Conservation (phyloP, 1,284 basidiomycete species). For the Ceratobasidium sp. region DNA sequence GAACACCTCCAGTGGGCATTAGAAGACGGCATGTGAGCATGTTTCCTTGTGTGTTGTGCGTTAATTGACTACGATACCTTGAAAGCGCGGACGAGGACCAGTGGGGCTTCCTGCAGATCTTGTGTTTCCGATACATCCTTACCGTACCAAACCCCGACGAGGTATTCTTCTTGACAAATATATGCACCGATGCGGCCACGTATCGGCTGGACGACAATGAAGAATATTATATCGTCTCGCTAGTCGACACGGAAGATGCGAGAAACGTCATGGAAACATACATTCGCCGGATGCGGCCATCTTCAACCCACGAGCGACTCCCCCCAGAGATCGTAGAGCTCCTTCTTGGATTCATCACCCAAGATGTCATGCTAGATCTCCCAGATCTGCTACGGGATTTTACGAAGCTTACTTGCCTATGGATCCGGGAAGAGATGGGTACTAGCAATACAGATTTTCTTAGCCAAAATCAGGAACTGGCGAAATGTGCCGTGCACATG, state of each 20-base stretch:
- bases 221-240: background rate
- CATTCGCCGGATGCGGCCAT: background rate
- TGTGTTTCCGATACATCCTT: constrained; percentile 10
- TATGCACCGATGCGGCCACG: background rate
- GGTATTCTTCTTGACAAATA: background rate
- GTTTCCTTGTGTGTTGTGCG: background rate
- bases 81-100: background rate
- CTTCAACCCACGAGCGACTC: background rate
- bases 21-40: constrained; percentile 3
- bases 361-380: constrained; percentile 1
- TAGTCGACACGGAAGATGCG: constrained; percentile 4
- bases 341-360: background rate
- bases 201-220: background rate
- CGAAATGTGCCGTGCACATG: background rate
- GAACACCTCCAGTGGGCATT: constrained; percentile 20
- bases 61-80: background rate
- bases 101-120: constrained; percentile 3
- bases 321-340: background rate
- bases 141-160: background rate
- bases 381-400: background rate
- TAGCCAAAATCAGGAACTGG: background rate
- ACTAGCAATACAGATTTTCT: background rate
- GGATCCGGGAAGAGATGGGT: constrained; percentile 12
- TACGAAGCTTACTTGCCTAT: background rate
- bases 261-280: constrained; percentile 12